A percentile compares a stretch with the other conserved stretches of the same genome.
These are phyloP conservation scores for Trametes sp. DNA, from an alignment of 1,284 basidiomycete genomes.

Conservation along the genomic window DNA sequence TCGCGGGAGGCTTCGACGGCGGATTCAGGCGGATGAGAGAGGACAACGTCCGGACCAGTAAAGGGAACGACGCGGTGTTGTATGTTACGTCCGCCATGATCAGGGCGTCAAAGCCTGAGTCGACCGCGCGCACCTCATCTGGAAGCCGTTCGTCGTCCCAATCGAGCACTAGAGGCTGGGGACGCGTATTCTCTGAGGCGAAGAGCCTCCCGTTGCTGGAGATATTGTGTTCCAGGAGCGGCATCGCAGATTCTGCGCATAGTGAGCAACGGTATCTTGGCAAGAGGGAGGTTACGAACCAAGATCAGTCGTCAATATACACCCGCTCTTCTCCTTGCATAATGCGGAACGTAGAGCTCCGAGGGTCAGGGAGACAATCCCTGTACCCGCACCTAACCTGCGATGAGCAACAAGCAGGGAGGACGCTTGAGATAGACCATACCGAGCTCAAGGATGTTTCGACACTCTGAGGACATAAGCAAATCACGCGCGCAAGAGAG, in stretches of 20 bases:
- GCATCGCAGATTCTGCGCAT: constrained; percentile 76
- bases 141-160: constrained; percentile 75
- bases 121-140: constrained; percentile 45
- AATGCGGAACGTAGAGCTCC: constrained; percentile 55
- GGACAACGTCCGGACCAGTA: constrained; percentile 64
- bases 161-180: constrained; percentile 64
- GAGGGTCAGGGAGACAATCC: constrained; percentile 77
- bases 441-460: constrained; percentile 75
- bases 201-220: constrained; percentile 53
- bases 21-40: constrained; percentile 47
- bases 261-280: no score
- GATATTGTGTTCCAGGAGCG: constrained; percentile 78
- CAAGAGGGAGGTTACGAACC: no score
- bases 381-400: constrained; percentile 77
- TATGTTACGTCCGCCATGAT: constrained; percentile 93
- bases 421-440: constrained; percentile 9
- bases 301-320: constrained; percentile 76
- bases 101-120: constrained; percentile 60
- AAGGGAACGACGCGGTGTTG: constrained; percentile 84
- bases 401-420: neutral
- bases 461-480: constrained; percentile 49
- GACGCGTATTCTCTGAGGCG: constrained; percentile 35
- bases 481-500: constrained; percentile 40
- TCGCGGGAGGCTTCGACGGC: constrained; percentile 44
- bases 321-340: constrained; percentile 40